Evolutionary conservation across 495 filamentous ascomycete species (phyloP).

Genomic region (Lasiosphaeria hispida): DNA sequence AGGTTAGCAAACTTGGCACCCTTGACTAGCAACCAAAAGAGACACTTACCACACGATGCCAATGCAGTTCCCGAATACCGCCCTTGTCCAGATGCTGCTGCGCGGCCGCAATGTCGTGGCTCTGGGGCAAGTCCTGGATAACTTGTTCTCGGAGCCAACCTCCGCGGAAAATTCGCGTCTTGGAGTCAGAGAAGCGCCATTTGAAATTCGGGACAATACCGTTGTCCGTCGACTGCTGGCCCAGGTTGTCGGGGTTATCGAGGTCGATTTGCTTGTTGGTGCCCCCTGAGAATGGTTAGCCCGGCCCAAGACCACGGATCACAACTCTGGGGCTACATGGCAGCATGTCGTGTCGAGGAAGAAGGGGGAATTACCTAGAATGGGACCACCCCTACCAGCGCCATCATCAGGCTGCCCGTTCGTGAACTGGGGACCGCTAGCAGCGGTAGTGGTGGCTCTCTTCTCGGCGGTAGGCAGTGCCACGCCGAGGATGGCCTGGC

Average conservation of each 20-base stretch:
- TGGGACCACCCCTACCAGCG: constrained; percentile 55
- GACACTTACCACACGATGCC: constrained; percentile 58
- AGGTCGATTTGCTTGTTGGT: constrained; percentile 52
- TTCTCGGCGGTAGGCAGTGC: constrained; percentile 1
- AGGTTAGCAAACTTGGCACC: constrained; percentile 1
- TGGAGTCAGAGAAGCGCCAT: constrained; percentile 64
- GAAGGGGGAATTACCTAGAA: constrained; percentile 44
- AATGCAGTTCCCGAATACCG: constrained; percentile 62
- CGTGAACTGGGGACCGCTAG: constrained; percentile 27
- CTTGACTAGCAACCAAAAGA: background rate
- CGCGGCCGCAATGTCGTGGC: constrained; percentile 60
- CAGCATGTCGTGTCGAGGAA: no score
- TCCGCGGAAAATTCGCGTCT: constrained; percentile 56
- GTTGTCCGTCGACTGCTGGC: constrained; percentile 54
- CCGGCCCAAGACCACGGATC: background rate
- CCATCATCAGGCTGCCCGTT: constrained; percentile 54
- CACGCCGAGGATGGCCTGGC: constrained; percentile 2
- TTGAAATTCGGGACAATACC: constrained; percentile 55
- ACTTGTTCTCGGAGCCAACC: constrained; percentile 67
- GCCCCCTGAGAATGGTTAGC: constrained; percentile 34
- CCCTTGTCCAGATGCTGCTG: constrained; percentile 65
- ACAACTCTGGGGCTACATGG: no score
- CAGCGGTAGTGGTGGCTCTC: background rate
- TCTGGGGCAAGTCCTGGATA: constrained; percentile 55
- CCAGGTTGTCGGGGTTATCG: constrained; percentile 61